Base-by-base conservation (phyloP, 768 basidiomycete species). In the Tylopilus sp. region DNA sequence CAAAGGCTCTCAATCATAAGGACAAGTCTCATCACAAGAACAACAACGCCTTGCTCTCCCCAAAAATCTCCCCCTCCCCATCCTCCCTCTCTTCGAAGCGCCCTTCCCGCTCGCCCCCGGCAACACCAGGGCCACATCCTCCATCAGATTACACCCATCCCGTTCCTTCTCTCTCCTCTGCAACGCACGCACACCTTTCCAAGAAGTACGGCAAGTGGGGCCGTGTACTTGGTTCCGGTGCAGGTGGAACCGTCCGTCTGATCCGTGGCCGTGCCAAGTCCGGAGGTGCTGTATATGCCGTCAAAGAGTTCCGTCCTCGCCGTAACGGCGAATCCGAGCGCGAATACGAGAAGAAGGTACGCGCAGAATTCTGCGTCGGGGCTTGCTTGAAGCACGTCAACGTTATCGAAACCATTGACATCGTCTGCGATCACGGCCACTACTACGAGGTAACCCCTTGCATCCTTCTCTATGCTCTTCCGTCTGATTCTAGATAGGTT, bases 161-260 rank as follows among this genome's bases (percentile, higher is more conserved):
- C 50, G 72, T 82, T 33, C 67, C 75, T 22, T 88, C 89, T 3
- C 80, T 93, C 21, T 83, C 88, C 13, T 83, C 85, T 44, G 90
- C 88, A 6, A 91, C 90, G 3, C 86, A 95, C 47, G 91, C 90
- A 13, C 94, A 97, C 68, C 75, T 99, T 51, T 75, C 88, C n/a
- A 98, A 98, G 75, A 98, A 98, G 77, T 99, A 99, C 61, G 97
- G 97, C 57, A 99, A 99, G 68, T 97, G 97, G 91, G 97, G 95
- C 35, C 83, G 91, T 46, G 83, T 97, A 17, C 82, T 99, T 9
- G 97, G 97, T 23, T 90, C 87, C 25, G 97, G 97, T 25, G 97
- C 95, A 6, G 97, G 97, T n/a, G 97, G 97, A 22, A 99, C 97
- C 0, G 97, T 99, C 40, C 81, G 97, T 25, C 81, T 99, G 58